Conservation (phyloP, 257 asterid species). For the Petunia axillaris region DNA sequence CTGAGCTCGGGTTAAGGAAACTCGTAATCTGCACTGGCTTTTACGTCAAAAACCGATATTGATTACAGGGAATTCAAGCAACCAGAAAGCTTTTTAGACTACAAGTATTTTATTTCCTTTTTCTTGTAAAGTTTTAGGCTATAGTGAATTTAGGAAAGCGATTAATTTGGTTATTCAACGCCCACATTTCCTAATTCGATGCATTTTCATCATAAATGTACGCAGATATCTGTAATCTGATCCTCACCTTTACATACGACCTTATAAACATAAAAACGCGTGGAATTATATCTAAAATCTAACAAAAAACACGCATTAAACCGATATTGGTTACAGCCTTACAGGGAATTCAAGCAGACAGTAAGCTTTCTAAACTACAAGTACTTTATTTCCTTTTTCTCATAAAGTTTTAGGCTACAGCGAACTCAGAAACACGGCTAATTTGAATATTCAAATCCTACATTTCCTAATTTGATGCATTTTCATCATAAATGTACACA, state of each 20-base stretch:
- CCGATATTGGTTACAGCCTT: too few relatives aligned
- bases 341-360: too few relatives aligned
- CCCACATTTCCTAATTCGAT: slow-evolving; percentile 11
- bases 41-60: not conserved
- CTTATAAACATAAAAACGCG: not conserved
- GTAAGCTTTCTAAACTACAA: too few relatives aligned
- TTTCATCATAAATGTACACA: not conserved
- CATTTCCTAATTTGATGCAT: slow-evolving; percentile 14
- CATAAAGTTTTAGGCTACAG: too few relatives aligned
- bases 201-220: not conserved
- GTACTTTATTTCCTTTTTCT: too few relatives aligned
- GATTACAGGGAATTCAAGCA: not conserved
- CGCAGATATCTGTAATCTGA: slow-evolving; percentile 27
- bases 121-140: not conserved
- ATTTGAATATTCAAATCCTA: not conserved
- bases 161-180: not conserved
- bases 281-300: not conserved
- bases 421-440: not conserved
- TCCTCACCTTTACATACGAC: not conserved
- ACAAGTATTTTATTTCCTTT: not conserved
- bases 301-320: not conserved
- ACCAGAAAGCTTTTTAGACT: not conserved
- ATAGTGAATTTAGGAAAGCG: not conserved
- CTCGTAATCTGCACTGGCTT: not conserved
- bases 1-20: slow-evolving; percentile 1